phyloP scores from a whole-genome alignment of 225 moss, liverwort and hornwort species.

The Ulota crispa region DNA sequence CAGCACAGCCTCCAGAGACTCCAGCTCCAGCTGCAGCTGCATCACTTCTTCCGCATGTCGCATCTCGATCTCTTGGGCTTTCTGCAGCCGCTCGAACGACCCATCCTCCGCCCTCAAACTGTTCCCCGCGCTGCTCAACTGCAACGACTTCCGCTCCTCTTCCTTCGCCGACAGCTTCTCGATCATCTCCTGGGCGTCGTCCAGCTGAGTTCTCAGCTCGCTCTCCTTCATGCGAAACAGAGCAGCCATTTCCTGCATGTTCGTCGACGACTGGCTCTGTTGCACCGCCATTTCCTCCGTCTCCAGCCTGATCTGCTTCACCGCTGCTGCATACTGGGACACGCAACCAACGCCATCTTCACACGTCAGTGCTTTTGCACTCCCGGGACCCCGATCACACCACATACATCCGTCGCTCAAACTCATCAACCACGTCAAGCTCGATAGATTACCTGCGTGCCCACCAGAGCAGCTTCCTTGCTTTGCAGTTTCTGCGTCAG shows the following conservation, averaged over 20 bases:
- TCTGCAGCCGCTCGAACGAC: conserved; percentile 61
- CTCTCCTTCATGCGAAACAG: conserved; percentile 70
- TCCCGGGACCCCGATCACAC: not conserved
- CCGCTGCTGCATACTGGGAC: conserved; percentile 64
- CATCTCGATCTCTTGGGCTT: conserved; percentile 74
- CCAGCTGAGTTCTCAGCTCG: conserved; percentile 65
- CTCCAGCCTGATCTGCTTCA: conserved; percentile 65
- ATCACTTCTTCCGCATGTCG: conserved; percentile 76
- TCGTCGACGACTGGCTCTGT: conserved; percentile 60
- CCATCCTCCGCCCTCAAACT: conserved; percentile 43
- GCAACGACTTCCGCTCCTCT: conserved; percentile 22
- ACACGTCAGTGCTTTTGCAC: not conserved
- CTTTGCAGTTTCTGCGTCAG: conserved; percentile 52
- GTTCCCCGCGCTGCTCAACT: conserved; percentile 14
- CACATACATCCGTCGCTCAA: not conserved
- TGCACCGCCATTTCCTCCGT: conserved; percentile 74
- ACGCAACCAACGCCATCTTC: conserved; percentile 10
- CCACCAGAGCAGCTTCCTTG: conserved; percentile 61
- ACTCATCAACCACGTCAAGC: not conserved
- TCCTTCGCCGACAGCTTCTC: conserved; percentile 46
- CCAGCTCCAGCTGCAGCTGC: conserved; percentile 70
- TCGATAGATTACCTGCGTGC: conserved; percentile 51
- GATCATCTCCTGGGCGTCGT: conserved; percentile 62
- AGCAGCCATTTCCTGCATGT: conserved; percentile 67
- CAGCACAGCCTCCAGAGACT: conserved; percentile 64